Evolutionary conservation across 129 eudicot genomes (phyloP).

Genomic region (Helichrysum umbraculigerum): DNA sequence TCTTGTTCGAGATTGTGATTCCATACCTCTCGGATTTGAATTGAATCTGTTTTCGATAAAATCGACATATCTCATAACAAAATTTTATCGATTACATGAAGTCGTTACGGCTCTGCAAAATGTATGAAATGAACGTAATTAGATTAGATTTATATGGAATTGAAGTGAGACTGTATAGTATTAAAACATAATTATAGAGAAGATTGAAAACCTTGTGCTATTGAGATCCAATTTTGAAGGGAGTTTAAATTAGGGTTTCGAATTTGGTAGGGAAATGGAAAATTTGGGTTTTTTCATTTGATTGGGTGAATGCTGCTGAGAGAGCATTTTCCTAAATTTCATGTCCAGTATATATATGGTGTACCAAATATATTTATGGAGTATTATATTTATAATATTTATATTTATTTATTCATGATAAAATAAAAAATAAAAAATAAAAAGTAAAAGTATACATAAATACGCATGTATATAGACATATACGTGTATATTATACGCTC

Average conservation of each 20-base stretch:
- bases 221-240: conserved; percentile 20
- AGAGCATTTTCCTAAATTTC: not conserved
- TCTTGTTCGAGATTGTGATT: conserved; percentile 72
- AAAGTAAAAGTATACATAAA: too few species aligned
- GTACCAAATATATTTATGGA: too few species aligned
- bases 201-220: conserved; percentile 20
- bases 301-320: conserved; percentile 5
- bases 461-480: too few species aligned
- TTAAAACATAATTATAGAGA: not conserved
- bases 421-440: too few species aligned
- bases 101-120: conserved; percentile 22
- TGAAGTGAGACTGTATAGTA: not conserved
- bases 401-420: too few species aligned
- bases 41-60: conserved; percentile 61
- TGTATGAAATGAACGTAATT: not conserved
- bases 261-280: conserved; percentile 14
- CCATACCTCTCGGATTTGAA: conserved; percentile 85
- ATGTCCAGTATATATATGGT: not conserved
- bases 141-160: conserved; percentile 8
- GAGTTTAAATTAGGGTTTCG: conserved; percentile 37
- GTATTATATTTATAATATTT: too few species aligned
- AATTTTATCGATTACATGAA: conserved; percentile 3
- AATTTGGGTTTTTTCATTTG: conserved; percentile 23
- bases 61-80: conserved; percentile 55
- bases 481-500: too few species aligned